phyloP scores from a whole-genome alignment of 371 early-diverging fungal genomes.

The Paramicrosporidium saccamoebae region DNA sequence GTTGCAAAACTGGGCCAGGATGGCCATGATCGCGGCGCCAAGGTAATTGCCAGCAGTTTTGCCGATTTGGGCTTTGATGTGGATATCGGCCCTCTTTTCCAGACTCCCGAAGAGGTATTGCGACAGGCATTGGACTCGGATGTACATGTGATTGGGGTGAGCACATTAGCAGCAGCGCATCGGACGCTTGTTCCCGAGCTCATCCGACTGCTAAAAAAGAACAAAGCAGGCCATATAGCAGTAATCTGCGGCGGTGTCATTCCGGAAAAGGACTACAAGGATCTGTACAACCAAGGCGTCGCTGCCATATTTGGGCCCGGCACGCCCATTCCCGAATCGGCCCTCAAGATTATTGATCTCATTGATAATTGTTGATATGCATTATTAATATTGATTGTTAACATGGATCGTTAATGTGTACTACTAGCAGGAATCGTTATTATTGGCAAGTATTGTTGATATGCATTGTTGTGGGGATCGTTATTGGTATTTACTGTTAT shows the following conservation, averaged over 20 bases:
- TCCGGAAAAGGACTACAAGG: slow-evolving; percentile 44
- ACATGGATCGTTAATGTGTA: no score
- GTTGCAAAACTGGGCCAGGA: slow-evolving; percentile 70
- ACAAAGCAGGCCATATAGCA: slow-evolving; percentile 23
- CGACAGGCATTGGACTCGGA: slow-evolving; percentile 52
- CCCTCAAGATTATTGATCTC: slow-evolving; percentile 26
- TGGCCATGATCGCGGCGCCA: slow-evolving; percentile 60
- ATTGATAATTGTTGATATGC: no score
- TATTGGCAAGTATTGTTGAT: no score
- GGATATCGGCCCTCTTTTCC: slow-evolving; percentile 54
- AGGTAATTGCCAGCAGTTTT: slow-evolving; percentile 53
- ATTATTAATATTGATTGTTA: no score
- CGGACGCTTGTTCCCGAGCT: slow-evolving; percentile 40
- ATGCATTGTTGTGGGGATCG: no score
- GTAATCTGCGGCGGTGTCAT: slow-evolving; percentile 52
- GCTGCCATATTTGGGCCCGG: slow-evolving; percentile 42
- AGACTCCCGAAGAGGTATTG: slow-evolving; percentile 48
- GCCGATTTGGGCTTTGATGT: slow-evolving; percentile 63
- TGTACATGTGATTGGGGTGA: slow-evolving; percentile 50
- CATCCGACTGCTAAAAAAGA: slow-evolving; percentile 23
- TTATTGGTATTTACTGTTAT: no score
- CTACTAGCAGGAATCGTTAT: no score
- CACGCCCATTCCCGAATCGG: slow-evolving; percentile 39
- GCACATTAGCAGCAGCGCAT: slow-evolving; percentile 51
- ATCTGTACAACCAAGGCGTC: slow-evolving; percentile 32